phyloP scores from a whole-genome alignment of 1,284 basidiomycete genomes.

The Peniophora sp. region DNA sequence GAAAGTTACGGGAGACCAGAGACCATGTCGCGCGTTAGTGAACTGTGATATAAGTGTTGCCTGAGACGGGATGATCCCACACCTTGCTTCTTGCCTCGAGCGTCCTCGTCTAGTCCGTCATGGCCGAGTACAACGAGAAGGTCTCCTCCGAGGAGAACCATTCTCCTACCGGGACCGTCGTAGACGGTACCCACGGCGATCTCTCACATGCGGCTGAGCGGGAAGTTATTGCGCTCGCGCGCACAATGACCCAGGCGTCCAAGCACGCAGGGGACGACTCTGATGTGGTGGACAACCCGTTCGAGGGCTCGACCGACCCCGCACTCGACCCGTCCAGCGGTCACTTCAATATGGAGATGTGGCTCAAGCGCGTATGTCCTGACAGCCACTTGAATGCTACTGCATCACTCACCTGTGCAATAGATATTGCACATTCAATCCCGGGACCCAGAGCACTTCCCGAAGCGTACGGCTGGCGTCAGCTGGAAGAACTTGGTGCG shows the following conservation, averaged over 20 bases:
- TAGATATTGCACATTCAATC: too few species aligned
- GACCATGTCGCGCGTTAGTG: too few species aligned
- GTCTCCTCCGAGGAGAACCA: neutral
- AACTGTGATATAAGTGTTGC: too few species aligned
- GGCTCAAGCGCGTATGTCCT: neutral
- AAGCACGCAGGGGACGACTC: neutral
- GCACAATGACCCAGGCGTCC: neutral
- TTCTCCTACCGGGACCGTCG: neutral
- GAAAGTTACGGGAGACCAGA: too few species aligned
- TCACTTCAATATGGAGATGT: neutral
- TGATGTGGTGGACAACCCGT: neutral
- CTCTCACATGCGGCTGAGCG: neutral
- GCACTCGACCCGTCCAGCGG: neutral
- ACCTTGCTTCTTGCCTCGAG: too few species aligned
- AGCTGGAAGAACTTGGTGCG: slow-evolving; percentile 19
- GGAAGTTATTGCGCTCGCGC: neutral
- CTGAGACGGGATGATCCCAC: too few species aligned
- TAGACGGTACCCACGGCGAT: neutral
- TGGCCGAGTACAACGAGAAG: too few species aligned
- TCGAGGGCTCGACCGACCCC: slow-evolving; percentile 19
- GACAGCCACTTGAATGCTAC: neutral
- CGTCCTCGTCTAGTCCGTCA: too few species aligned
- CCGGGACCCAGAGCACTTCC: slow-evolving; percentile 1
- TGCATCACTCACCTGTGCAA: too few species aligned
- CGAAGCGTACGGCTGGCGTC: slow-evolving; percentile 14